Evolutionary conservation across 495 filamentous ascomycete genomes (phyloP), one percentile per base, ranked within the genome.

Genomic region (Penicillium ochrochloron): DNA sequence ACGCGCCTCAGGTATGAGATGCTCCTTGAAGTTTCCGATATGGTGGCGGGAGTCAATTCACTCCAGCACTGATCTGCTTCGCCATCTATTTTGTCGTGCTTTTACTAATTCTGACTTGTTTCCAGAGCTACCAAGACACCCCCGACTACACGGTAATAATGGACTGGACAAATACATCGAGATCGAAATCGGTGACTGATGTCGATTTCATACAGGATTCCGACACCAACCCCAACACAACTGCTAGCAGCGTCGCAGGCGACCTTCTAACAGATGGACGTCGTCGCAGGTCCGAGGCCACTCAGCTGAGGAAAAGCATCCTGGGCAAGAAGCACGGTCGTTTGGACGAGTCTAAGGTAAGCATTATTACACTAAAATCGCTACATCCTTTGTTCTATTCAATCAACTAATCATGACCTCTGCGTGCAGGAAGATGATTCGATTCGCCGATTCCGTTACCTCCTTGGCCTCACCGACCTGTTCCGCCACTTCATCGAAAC

Each of bases 401-500:
- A 54, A 11, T 44, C 5, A 10, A 61, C 60, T 64, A 48, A 63
- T 46, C 57, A 41, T 27, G 17, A n/a, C 12, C 53, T 2, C 55
- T 25, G 64, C 57, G 34, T 71, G 59, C 70, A 96, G 92, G 94
- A 97, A 78, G 92, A 97, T 81, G 96, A 99, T 70, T 94, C 93
- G 0, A 92, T 97, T 72, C 88, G 95, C 67, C 85, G 96, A 73
- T 99, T 98, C 74, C 91, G 93, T 55, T 98, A 99, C 72, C 88
- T 99, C 1, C 85, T 99, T 8, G 96, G 96, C 29, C 82, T 98
- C 54, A 99, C 96, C 51, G 96, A 99, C 72, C 85, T 99, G 23
- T 99, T 99, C 82, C 91, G 96, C 64, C 96, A 99, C 77, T 99
- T 99, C 77, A 99, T 99, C 80, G 93, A 97, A 71, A 90, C 93